phyloP scores from a whole-genome alignment of 192 early-diverging fungal species.

The Backusella liffmaniae region DNA sequence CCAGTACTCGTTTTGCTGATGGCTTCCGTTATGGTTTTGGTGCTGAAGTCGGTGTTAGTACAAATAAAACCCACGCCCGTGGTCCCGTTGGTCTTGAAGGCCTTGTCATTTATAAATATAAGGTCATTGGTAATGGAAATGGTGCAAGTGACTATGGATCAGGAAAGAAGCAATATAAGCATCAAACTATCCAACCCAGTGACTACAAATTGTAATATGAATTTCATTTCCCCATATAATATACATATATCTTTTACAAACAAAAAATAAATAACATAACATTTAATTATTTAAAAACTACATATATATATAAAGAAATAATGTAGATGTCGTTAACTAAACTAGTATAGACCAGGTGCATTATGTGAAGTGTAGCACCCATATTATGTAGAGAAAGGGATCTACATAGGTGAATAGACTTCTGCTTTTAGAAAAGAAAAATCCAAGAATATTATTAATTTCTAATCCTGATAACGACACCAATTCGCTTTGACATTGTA shows the following conservation, averaged over 20 bases:
- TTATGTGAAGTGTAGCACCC: background rate
- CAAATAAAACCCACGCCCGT: constrained; percentile 99
- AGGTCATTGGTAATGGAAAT: constrained; percentile 87
- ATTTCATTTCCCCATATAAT: background rate
- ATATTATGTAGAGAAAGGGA: too few species aligned
- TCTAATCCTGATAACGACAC: too few species aligned
- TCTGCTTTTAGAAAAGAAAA: too few species aligned
- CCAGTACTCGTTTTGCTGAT: constrained; percentile 93
- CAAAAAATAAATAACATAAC: background rate
- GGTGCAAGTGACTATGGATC: constrained; percentile 77
- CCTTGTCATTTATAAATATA: constrained; percentile 98
- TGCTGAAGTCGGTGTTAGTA: constrained; percentile 95
- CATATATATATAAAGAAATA: background rate
- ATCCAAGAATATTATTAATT: too few species aligned
- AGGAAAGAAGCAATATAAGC: constrained; percentile 72
- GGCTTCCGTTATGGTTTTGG: constrained; percentile 99
- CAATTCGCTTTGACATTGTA: too few species aligned
- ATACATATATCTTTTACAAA: background rate
- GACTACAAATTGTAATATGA: constrained; percentile 20
- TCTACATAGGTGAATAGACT: too few species aligned
- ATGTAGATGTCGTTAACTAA: background rate
- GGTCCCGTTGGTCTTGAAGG: constrained; percentile 98
- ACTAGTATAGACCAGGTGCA: background rate
- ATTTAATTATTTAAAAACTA: background rate
- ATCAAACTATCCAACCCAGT: constrained; percentile 55